phyloP scores from a whole-genome alignment of 306 rosid genomes.

The Fagus crenata region DNA sequence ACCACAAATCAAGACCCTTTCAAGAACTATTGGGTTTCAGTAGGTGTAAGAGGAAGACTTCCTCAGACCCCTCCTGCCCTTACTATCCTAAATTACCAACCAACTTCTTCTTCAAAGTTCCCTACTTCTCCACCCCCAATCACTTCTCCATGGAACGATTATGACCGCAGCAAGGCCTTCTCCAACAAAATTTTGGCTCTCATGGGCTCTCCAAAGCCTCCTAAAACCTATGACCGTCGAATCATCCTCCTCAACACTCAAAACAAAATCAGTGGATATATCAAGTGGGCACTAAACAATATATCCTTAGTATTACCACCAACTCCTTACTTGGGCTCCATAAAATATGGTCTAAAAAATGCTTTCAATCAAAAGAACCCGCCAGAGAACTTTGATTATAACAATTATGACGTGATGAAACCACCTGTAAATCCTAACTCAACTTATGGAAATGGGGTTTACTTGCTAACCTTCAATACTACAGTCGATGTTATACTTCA shows the following conservation, averaged over 20 bases:
- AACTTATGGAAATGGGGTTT: constrained; percentile 46
- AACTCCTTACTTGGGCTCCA: constrained; percentile 67
- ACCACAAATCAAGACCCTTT: constrained; percentile 65
- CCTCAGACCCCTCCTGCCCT: constrained; percentile 63
- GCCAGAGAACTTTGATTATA: constrained; percentile 36
- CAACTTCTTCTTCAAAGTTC: constrained; percentile 49
- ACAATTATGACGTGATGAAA: constrained; percentile 43
- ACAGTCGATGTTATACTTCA: constrained; percentile 68
- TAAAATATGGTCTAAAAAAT: constrained; percentile 33
- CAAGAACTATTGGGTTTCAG: constrained; percentile 70
- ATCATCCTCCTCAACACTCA: constrained; percentile 79
- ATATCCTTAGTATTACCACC: constrained; percentile 58
- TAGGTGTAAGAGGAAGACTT: constrained; percentile 63
- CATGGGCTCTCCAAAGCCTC: constrained; percentile 66
- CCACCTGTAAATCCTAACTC: constrained; percentile 48
- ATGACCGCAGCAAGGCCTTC: constrained; percentile 57
- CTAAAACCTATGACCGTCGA: constrained; percentile 36
- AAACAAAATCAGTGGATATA: constrained; percentile 48
- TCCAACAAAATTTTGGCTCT: constrained; percentile 48
- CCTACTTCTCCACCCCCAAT: constrained; percentile 62
- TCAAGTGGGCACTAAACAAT: constrained; percentile 69
- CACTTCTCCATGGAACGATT: constrained; percentile 69
- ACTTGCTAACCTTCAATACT: constrained; percentile 31
- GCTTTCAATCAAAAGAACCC: constrained; percentile 42
- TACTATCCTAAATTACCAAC: constrained; percentile 58